Base-by-base conservation (phyloP, 164 flowering plant genomes). In the Tetracentron sinense region DNA sequence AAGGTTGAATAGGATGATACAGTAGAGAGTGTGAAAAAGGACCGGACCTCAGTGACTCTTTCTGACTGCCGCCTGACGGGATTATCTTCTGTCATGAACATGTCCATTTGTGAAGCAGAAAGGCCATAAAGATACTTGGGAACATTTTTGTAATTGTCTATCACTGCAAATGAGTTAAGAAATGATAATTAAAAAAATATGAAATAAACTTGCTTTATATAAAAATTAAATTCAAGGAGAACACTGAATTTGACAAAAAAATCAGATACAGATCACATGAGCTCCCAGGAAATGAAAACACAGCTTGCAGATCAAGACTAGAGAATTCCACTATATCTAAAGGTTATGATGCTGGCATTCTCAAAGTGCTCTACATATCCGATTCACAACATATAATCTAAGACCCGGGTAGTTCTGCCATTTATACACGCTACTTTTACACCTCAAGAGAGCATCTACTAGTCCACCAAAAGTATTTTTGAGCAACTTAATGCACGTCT, bases 1-100 rank as follows among this genome's bases (percentile, higher is more conserved):
- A 23, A 17, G 23, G 7, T 58, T 1, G n/a, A 42, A n/a, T 19
- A 60, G 35, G 26, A 26, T 2, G 58, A 17, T 30, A 27, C 8
- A 42, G 21, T 7, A 4, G 20, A 23, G 19, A 4, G 23, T 11
- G 46, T 61, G 25, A 16, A 60, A 29, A 38, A 58, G 22, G 31
- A 50, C 46, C 56, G 28, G 57, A 90, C 97, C 97, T 89, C 93
- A 5, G 89, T 82, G 55, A 88, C 89, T 55, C 64, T 75, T 73
- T 71, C 84, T 57, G 94, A 54, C 63, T 85, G 97, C 44, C 88
- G 74, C 8, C 70, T 59, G 20, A 76, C 57, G n/a, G 91, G 96
- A 73, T 72, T 87, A 77, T 89, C 90, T 71, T 85, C 94, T 14
- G 88, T 88, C 93, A 82, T 82, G 81, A 94, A 91, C 93, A 89